Evolutionary conservation across 768 basidiomycete species (phyloP).

Genomic region (Strobilomyces dryophilus): DNA sequence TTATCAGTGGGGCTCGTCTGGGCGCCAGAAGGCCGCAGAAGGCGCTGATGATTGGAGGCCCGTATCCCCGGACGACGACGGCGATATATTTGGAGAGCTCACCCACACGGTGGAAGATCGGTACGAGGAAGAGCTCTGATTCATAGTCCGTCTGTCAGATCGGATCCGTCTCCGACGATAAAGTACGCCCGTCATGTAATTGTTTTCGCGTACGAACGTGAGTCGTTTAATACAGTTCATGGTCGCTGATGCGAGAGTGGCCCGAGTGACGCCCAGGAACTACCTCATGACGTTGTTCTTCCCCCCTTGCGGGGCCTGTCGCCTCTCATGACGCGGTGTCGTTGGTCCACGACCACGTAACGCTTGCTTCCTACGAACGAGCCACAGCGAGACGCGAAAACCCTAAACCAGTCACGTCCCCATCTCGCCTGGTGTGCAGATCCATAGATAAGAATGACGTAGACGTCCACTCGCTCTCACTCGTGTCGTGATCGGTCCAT

Average conservation of each 20-base stretch:
- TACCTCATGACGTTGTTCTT: not conserved
- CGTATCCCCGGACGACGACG: slow-evolving; percentile 25
- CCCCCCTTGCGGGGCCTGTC: not conserved
- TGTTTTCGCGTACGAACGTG: slow-evolving; percentile 1
- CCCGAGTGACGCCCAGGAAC: slow-evolving; percentile 1
- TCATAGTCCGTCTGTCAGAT: slow-evolving; percentile 6
- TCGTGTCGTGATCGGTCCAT: not conserved
- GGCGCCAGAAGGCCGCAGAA: slow-evolving; percentile 10
- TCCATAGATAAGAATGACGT: slow-evolving; percentile 7
- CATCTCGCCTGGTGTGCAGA: slow-evolving; percentile 9
- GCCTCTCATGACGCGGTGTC: slow-evolving; percentile 20
- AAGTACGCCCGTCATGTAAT: slow-evolving; percentile 2
- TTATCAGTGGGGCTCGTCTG: slow-evolving; percentile 3
- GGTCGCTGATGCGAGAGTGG: not conserved
- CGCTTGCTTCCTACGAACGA: not conserved
- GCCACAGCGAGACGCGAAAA: not conserved
- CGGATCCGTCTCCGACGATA: not conserved
- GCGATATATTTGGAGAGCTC: slow-evolving; percentile 12
- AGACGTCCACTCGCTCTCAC: too few relatives aligned
- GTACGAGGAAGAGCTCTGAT: slow-evolving; percentile 31
- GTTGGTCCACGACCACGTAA: slow-evolving; percentile 15
- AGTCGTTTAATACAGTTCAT: slow-evolving; percentile 1
- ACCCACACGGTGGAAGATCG: slow-evolving; percentile 16
- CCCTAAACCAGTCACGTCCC: slow-evolving; percentile 1
- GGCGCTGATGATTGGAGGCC: slow-evolving; percentile 44